These are phyloP conservation scores for Ormosia semicastrata DNA, from an alignment of 306 rosid species.

Conservation along the genomic window DNA sequence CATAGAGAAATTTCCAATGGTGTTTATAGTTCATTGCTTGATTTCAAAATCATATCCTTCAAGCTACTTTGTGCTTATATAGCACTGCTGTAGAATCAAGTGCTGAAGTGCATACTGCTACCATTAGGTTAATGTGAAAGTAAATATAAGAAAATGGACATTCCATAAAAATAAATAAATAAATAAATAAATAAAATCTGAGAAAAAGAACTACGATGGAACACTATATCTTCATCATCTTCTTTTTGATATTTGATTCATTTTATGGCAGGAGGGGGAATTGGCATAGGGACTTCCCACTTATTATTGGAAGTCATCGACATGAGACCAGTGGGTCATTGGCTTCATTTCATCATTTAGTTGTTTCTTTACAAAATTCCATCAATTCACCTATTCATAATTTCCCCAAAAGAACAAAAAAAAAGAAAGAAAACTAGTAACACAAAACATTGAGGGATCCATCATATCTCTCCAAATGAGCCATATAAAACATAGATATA, in stretches of 20 bases:
- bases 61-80: neutral
- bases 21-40: neutral
- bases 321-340: neutral
- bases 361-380: neutral
- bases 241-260: neutral
- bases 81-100: neutral
- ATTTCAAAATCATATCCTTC: neutral
- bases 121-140: neutral
- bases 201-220: neutral
- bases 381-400: neutral
- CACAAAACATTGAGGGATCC: neutral
- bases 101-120: neutral
- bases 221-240: neutral
- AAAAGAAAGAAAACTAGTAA: neutral
- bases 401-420: neutral
- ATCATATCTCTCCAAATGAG: neutral
- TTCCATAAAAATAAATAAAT: neutral
- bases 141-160: neutral
- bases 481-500: neutral
- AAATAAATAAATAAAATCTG: neutral
- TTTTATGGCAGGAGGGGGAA: neutral
- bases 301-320: neutral
- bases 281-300: neutral
- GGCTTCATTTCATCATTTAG: neutral
- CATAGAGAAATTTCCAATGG: neutral